These are phyloP conservation scores for Diaporthe caulivora DNA, from an alignment of 2,329 filamentous ascomycete species.

Conservation along the genomic window DNA sequence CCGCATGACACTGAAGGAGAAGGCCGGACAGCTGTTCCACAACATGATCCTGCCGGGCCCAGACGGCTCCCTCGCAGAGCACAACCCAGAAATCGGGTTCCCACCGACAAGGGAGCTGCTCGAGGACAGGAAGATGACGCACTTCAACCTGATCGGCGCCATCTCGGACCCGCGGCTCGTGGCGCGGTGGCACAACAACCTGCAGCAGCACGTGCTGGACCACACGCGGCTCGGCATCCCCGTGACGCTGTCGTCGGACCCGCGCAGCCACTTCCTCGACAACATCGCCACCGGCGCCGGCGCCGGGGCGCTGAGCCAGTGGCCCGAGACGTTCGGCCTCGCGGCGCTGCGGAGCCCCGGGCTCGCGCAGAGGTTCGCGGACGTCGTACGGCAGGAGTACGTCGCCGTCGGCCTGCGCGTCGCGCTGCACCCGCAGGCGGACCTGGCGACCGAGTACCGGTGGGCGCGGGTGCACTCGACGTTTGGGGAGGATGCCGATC, in stretches of 20 bases:
- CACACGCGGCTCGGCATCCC: conserved; percentile 62
- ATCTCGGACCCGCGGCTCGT: conserved; percentile 47
- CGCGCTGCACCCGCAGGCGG: conserved; percentile 63
- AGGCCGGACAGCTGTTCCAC: conserved; percentile 37
- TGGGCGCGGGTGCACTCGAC: conserved; percentile 61
- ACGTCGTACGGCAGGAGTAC: conserved; percentile 62
- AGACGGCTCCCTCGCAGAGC: conserved; percentile 23
- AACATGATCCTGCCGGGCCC: conserved; percentile 29
- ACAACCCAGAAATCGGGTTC: neutral
- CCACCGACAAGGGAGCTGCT: conserved; percentile 15
- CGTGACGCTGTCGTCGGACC: conserved; percentile 61
- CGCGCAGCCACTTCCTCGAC: conserved; percentile 58
- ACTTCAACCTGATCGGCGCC: conserved; percentile 41
- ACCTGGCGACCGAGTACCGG: conserved; percentile 63
- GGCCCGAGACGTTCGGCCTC: conserved; percentile 64
- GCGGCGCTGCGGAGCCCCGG: conserved; percentile 60
- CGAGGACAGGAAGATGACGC: conserved; percentile 35
- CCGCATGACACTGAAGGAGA: conserved; percentile 37
- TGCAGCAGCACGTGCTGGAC: conserved; percentile 56
- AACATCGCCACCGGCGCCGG: conserved; percentile 57
- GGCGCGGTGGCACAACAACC: conserved; percentile 55
- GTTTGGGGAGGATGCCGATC: conserved; percentile 62
- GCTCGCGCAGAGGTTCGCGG: conserved; percentile 59
- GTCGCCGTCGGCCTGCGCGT: conserved; percentile 56
- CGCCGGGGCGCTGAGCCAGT: conserved; percentile 60